Evolutionary conservation across 257 asterid genomes (phyloP).

Genomic region (Lavandula angustifolia): DNA sequence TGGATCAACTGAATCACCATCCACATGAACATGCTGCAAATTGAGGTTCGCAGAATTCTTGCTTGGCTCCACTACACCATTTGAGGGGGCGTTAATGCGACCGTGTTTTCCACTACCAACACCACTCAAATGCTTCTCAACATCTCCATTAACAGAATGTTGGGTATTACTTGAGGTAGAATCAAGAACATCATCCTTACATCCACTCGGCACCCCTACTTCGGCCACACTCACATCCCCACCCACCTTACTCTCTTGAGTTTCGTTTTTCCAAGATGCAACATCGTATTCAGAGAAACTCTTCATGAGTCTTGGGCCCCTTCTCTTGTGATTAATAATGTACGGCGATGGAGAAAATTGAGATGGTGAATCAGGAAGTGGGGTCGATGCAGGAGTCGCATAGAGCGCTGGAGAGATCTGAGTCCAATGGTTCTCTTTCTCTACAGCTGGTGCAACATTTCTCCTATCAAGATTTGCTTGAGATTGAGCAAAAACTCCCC

Average conservation of each 20-base stretch:
- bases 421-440: constrained; percentile 67
- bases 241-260: constrained; percentile 43
- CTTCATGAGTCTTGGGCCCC: constrained; percentile 90
- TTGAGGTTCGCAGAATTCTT: constrained; percentile 40
- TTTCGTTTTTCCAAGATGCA: constrained; percentile 35
- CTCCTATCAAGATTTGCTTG: constrained; percentile 14
- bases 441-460: constrained; percentile 39
- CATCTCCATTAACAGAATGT: constrained; percentile 32
- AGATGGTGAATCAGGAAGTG: constrained; percentile 87
- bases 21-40: constrained; percentile 48
- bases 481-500: constrained; percentile 38
- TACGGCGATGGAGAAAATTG: constrained; percentile 90
- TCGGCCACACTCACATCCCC: constrained; percentile 38
- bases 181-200: constrained; percentile 41
- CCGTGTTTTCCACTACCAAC: constrained; percentile 27
- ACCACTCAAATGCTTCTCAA: constrained; percentile 34
- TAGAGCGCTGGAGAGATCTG: constrained; percentile 86
- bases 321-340: constrained; percentile 80
- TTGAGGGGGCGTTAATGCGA: constrained; percentile 27
- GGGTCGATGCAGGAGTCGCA: constrained; percentile 83
- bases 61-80: constrained; percentile 41
- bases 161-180: constrained; percentile 26
- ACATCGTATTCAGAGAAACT: constrained; percentile 77
- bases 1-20: constrained; percentile 62
- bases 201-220: constrained; percentile 30